These are phyloP conservation scores for Amanita brunnescens DNA, from an alignment of 768 basidiomycete genomes.

Conservation along the genomic window DNA sequence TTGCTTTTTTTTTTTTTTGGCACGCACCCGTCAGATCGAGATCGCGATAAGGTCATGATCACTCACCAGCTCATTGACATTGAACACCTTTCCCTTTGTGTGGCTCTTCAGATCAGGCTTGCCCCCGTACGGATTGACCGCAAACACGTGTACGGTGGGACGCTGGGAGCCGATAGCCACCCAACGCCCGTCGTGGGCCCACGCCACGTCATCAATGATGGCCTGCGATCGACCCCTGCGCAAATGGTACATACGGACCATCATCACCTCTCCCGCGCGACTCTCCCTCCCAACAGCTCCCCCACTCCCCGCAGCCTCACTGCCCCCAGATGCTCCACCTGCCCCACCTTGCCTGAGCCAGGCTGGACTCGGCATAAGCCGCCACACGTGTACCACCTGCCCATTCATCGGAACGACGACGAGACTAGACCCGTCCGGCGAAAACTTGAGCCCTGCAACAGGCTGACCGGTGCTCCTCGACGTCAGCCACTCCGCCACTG, in stretches of 20 bases:
- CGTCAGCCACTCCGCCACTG: slow-evolving; percentile 40
- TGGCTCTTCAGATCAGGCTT: slow-evolving; percentile 54
- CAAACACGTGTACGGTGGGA: slow-evolving; percentile 63
- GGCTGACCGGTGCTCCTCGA: slow-evolving; percentile 40
- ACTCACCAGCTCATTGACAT: slow-evolving; percentile 41
- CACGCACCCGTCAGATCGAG: background rate
- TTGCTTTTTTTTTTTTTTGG: too few species aligned
- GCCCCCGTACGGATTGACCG: slow-evolving; percentile 71
- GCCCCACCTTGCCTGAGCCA: background rate
- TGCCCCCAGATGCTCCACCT: background rate
- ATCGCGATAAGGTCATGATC: background rate
- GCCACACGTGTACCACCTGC: slow-evolving; percentile 42
- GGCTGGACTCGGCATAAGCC: slow-evolving; percentile 20
- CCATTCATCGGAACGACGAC: slow-evolving; percentile 47
- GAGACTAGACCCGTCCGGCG: slow-evolving; percentile 44
- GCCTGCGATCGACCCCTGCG: slow-evolving; percentile 66
- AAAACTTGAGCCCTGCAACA: slow-evolving; percentile 40
- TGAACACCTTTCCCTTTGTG: slow-evolving; percentile 47
- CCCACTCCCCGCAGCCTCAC: background rate
- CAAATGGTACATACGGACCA: slow-evolving; percentile 60
- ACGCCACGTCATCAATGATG: slow-evolving; percentile 44
- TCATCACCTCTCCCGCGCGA: slow-evolving; percentile 12
- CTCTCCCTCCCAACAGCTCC: background rate
- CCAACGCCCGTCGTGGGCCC: slow-evolving; percentile 57
- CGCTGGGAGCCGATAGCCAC: slow-evolving; percentile 57